Evolutionary conservation across 1,139 yeast genomes (phyloP).

Genomic region (Scheffersomyces titani): DNA sequence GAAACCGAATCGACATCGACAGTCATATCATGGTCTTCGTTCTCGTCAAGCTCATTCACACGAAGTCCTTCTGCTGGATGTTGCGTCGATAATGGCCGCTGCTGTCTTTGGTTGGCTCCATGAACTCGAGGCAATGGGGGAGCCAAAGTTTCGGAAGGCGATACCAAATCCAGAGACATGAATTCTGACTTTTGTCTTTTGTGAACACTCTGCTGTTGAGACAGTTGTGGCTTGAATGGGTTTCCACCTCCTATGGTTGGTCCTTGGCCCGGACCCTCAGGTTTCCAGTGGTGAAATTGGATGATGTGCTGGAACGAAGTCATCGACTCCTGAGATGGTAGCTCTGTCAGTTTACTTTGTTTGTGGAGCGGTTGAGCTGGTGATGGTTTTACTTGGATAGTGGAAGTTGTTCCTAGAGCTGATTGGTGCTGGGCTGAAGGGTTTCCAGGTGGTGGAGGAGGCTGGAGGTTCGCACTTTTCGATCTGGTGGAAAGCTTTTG

Average conservation of each 20-base stretch:
- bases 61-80: neutral
- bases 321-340: slow-evolving; percentile 52
- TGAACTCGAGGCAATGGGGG: slow-evolving; percentile 6
- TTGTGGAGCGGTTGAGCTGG: slow-evolving; percentile 49
- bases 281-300: slow-evolving; percentile 57
- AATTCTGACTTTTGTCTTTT: slow-evolving; percentile 23
- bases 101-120: neutral
- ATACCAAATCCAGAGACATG: slow-evolving; percentile 15
- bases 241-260: slow-evolving; percentile 11
- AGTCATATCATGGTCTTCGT: slow-evolving; percentile 7
- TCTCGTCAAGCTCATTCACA: slow-evolving; percentile 7
- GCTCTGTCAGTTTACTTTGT: slow-evolving; percentile 33
- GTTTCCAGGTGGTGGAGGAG: slow-evolving; percentile 2
- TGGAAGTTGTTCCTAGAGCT: slow-evolving; percentile 31
- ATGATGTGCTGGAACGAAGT: slow-evolving; percentile 54
- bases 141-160: slow-evolving; percentile 1
- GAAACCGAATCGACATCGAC: slow-evolving; percentile 6
- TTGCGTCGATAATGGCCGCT: neutral
- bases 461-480: slow-evolving; percentile 3
- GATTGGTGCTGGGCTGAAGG: slow-evolving; percentile 16
- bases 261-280: slow-evolving; percentile 31
- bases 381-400: slow-evolving; percentile 46
- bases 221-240: slow-evolving; percentile 9
- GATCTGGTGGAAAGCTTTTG: neutral
- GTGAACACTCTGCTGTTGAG: slow-evolving; percentile 11